Base-by-base conservation (phyloP, 352 stramenopile genomes). In the Globisporangium parvum region DNA sequence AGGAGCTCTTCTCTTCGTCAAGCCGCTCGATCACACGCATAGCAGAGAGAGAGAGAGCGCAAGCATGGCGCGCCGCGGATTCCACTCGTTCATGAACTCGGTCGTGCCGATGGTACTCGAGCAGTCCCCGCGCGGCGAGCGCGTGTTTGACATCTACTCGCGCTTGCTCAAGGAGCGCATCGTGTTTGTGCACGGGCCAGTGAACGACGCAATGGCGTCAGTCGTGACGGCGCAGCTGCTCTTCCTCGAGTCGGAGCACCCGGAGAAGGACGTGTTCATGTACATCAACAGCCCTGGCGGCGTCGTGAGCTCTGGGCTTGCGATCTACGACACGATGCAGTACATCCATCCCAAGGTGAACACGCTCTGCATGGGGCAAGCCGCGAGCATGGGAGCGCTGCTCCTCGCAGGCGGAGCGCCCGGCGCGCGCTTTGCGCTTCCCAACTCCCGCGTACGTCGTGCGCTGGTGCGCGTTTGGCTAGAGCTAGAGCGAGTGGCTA, bases 221-320 rank as follows among this genome's bases (percentile, higher is more conserved):
- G 56, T 93, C 41, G 80, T 92, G 60, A 92, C 85, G 10, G 82
- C 85, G 51, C 85, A 95, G 65, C 66, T 95, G 60, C 74, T 99
- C 58, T 99, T 98, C 72, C 82, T 99, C 62, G 96, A 97, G 69
- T 88, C 86, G 21, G 96, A 99, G 76, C 88, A 98, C 68, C 89
- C 85, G 14, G 91, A 96, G 50, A 98, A 99, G 79, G 95, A 98
- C 59, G 96, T 99, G 64, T 98, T 97, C 75, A 93, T 99, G 67
- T 99, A 99, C 78, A 98, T 99, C 63, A 99, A 99, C 78, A 98
- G 88, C 63, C 96, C 96, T 26, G 96, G 96, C 44, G 96, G 96
- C 44, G 91, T 96, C 31, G 96, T 99, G 59, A 98, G 96, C 63
- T 96, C 96, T 33, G 96, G 96, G 3, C 75, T 99, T 48, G 96